phyloP scores from a whole-genome alignment of 192 early-diverging fungal species.

The Linnemannia exigua region DNA sequence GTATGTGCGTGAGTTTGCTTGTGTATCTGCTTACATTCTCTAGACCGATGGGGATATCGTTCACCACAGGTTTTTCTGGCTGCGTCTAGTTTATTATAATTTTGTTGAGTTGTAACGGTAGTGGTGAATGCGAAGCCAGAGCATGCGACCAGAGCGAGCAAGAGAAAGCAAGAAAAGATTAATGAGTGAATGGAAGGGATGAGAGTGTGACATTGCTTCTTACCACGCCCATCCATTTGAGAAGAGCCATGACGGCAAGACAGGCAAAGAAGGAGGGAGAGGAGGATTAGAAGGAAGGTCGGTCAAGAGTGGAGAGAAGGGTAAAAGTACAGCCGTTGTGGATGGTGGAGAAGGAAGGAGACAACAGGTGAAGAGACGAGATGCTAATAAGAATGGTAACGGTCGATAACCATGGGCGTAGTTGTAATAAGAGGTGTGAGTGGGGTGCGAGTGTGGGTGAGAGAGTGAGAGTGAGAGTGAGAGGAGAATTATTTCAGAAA shows the following conservation, averaged over 20 bases:
- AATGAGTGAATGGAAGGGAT: neutral
- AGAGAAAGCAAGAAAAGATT: neutral
- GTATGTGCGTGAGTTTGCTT: neutral
- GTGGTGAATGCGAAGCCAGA: neutral
- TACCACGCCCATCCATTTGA: constrained; percentile 71
- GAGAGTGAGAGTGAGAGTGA: no score
- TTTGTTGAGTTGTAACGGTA: neutral
- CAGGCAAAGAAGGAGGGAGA: neutral
- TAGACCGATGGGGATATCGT: constrained; percentile 75
- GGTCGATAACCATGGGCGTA: neutral
- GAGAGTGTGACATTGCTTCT: neutral
- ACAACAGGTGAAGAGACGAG: neutral
- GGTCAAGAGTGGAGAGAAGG: constrained; percentile 3
- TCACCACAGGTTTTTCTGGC: constrained; percentile 55
- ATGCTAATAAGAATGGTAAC: neutral
- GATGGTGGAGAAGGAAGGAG: neutral
- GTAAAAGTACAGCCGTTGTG: neutral
- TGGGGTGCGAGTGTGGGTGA: neutral
- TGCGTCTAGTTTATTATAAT: constrained; percentile 48
- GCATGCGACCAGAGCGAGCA: neutral
- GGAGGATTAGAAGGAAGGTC: neutral
- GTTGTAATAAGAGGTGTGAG: neutral
- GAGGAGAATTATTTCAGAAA: neutral
- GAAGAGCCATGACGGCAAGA: constrained; percentile 56
- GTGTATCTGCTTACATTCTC: constrained; percentile 79